Conservation (phyloP, 305 asterid genomes). For the Petunia hybrid region DNA sequence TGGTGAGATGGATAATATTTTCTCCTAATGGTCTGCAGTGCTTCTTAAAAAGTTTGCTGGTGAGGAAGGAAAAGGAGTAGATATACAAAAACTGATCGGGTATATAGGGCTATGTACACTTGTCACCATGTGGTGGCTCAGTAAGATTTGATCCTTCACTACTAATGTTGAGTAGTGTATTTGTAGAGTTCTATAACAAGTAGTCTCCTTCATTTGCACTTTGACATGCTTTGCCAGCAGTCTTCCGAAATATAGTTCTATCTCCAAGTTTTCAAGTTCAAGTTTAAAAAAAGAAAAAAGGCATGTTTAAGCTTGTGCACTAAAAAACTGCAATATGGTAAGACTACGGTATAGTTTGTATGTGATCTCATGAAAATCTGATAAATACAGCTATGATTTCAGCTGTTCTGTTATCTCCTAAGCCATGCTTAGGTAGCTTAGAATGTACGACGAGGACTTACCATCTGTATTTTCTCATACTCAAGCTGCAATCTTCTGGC, state of each 20-base stretch:
- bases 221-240: neutral
- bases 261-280: constrained; percentile 6
- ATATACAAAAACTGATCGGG: constrained; percentile 94
- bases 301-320: neutral
- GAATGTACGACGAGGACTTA: neutral
- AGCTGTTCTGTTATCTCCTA: neutral
- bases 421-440: constrained; percentile 16
- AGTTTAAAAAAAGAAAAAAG: neutral
- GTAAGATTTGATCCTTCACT: constrained; percentile 50
- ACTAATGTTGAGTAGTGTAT: neutral
- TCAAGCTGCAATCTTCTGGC: constrained; percentile 21
- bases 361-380: constrained; percentile 16
- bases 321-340: neutral
- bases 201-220: constrained; percentile 21
- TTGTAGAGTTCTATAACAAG: neutral
- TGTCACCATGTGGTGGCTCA: constrained; percentile 99
- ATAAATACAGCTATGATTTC: neutral
- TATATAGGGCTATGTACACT: constrained; percentile 90
- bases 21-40: constrained; percentile 54
- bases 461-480: too few species aligned
- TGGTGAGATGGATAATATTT: constrained; percentile 26
- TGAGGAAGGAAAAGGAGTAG: constrained; percentile 91
- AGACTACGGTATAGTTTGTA: constrained; percentile 1
- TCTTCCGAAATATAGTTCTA: neutral
- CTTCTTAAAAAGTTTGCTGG: constrained; percentile 98